Conservation (phyloP, 768 basidiomycete species). For the Russula ochroleuca region DNA sequence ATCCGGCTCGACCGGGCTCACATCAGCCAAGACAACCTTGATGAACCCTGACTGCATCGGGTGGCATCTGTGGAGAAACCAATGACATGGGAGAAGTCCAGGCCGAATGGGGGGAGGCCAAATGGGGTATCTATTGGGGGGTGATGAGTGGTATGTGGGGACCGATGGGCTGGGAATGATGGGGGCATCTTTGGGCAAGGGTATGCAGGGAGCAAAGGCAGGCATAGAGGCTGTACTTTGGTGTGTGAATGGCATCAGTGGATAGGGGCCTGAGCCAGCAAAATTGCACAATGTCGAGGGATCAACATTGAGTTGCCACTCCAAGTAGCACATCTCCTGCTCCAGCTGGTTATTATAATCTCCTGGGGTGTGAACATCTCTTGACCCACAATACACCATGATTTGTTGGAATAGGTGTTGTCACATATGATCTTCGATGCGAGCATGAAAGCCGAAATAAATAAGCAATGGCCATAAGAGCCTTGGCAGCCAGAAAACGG, state of each 20-base stretch:
- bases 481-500: no score
- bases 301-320: no score
- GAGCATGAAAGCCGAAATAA: no score
- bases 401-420: no score
- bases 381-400: no score
- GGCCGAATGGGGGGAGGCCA: slow-evolving; percentile 30
- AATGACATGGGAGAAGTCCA: slow-evolving; percentile 34
- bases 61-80: slow-evolving; percentile 33
- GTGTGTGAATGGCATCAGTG: slow-evolving; percentile 51
- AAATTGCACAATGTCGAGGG: no score
- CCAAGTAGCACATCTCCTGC: no score
- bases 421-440: no score
- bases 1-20: slow-evolving; percentile 9
- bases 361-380: no score
- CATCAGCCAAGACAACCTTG: slow-evolving; percentile 19
- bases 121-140: slow-evolving; percentile 34
- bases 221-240: slow-evolving; percentile 29
- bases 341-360: no score
- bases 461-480: no score
- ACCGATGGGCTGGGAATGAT: slow-evolving; percentile 23
- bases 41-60: slow-evolving; percentile 15
- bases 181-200: slow-evolving; percentile 26
- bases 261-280: no score
- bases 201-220: slow-evolving; percentile 28
- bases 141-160: slow-evolving; percentile 26